phyloP scores from a whole-genome alignment of 2,329 filamentous ascomycete genomes.

The Diaporthe sp. region DNA sequence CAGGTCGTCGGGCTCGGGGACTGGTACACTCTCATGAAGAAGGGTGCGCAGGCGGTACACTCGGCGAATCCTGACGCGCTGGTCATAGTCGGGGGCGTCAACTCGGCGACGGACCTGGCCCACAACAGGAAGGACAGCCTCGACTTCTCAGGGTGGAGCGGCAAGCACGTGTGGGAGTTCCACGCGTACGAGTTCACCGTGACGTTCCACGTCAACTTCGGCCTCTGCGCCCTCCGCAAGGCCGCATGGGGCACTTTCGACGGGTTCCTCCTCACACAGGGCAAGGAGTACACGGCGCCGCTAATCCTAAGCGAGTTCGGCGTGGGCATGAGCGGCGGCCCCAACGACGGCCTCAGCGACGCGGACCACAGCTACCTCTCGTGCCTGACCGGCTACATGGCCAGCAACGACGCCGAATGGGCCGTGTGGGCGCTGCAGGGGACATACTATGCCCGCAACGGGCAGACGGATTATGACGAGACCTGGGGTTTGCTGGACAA shows the following conservation, averaged over 20 bases:
- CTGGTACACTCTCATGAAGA: slow-evolving; percentile 61
- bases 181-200: slow-evolving; percentile 68
- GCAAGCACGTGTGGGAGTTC: slow-evolving; percentile 70
- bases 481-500: slow-evolving; percentile 60
- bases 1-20: slow-evolving; percentile 58
- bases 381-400: slow-evolving; percentile 64
- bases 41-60: slow-evolving; percentile 62
- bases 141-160: slow-evolving; percentile 55
- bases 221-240: slow-evolving; percentile 55
- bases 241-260: slow-evolving; percentile 57
- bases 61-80: slow-evolving; percentile 61
- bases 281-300: slow-evolving; percentile 59
- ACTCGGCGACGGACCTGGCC: slow-evolving; percentile 63
- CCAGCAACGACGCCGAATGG: slow-evolving; percentile 68
- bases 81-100: slow-evolving; percentile 64
- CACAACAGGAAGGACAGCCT: slow-evolving; percentile 52
- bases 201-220: slow-evolving; percentile 53
- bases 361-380: slow-evolving; percentile 59
- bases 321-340: slow-evolving; percentile 58
- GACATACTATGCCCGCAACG: slow-evolving; percentile 67
- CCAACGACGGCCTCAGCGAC: slow-evolving; percentile 52
- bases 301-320: slow-evolving; percentile 71
- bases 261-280: slow-evolving; percentile 64
- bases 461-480: slow-evolving; percentile 61
- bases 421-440: slow-evolving; percentile 68